A percentile compares a stretch with the other conserved stretches of the same genome.
Conservation (phyloP, 2,329 filamentous ascomycete genomes). For the Trichoderma cornu-damae region DNA sequence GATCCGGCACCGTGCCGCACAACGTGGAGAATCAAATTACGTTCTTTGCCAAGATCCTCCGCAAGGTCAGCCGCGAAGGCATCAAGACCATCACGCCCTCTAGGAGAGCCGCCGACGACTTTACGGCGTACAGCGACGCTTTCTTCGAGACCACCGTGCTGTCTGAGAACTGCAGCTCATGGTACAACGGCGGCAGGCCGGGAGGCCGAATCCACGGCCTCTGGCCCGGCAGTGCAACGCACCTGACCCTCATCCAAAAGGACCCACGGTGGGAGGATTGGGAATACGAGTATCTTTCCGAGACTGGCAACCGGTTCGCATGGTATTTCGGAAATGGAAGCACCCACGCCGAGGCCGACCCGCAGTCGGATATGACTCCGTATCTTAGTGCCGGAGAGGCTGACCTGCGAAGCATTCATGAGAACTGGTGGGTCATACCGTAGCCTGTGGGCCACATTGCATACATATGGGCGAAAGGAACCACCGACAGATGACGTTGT, state of each 20-base stretch:
- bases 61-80: slow-evolving; percentile 61
- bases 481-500: neutral
- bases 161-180: slow-evolving; percentile 60
- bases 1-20: slow-evolving; percentile 62
- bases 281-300: slow-evolving; percentile 43
- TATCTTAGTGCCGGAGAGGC: slow-evolving; percentile 55
- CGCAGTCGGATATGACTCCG: slow-evolving; percentile 54
- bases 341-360: slow-evolving; percentile 53
- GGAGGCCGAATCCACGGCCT: slow-evolving; percentile 61
- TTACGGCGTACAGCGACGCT: slow-evolving; percentile 52
- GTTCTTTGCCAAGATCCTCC: slow-evolving; percentile 61
- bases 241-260: slow-evolving; percentile 53
- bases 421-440: slow-evolving; percentile 58
- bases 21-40: slow-evolving; percentile 61
- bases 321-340: slow-evolving; percentile 66
- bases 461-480: neutral
- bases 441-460: slow-evolving; percentile 20
- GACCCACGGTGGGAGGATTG: slow-evolving; percentile 55
- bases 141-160: slow-evolving; percentile 53
- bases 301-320: slow-evolving; percentile 47
- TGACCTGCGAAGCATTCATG: slow-evolving; percentile 59
- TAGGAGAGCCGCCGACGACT: slow-evolving; percentile 58
- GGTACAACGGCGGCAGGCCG: slow-evolving; percentile 64
- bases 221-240: slow-evolving; percentile 64
- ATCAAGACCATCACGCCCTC: slow-evolving; percentile 58